Evolutionary conservation across 2,329 filamentous ascomycete species (phyloP), one percentile per base, ranked within the genome.

Genomic region (Alternaria triticimaculans): DNA sequence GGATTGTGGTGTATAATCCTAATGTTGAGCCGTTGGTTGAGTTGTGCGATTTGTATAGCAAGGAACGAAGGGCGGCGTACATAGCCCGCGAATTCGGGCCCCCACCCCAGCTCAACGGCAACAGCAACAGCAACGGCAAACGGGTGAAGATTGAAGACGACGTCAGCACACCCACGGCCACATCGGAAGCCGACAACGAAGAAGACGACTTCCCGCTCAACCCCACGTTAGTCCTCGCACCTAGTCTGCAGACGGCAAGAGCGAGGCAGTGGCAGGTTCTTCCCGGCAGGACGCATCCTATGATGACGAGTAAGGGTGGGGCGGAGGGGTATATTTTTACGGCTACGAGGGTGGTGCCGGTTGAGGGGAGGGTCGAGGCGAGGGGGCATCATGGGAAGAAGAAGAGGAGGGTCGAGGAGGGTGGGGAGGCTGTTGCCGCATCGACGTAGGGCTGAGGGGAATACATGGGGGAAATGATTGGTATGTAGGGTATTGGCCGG

Each of bases 261-360:
- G 90, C 92, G 6, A 86, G 92, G 65, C 85, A 88, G 57, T 98
- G 93, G 92, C 96, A 99, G 83, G 94, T 97, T 2, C 80, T 99
- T 50, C 96, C 96, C 0, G 92, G 93, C 1, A 85, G 96, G 58
- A 98, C 96, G 56, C 96, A 99, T 82, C 96, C 96, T 7, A 81
- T 96, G 59, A 99, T 99, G 96, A 97, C 92, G 63, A 89, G 89
- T 41, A 87, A 88, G 44, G 96, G 96, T 20, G 95, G 95, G 1
- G 89, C 93, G 0, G 95, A 98, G 76, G 96, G 96, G 0, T 99
- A 93, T 78, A 78, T 99, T 4, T 94, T 98, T 70, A 95, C 93
- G 26, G 95, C 87, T 0, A 92, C 91, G 77, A 88, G 90, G 70
- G 93, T 96, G 1, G 82, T 95, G 49, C 96, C 96, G 0, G 89